These are phyloP conservation scores for Fraxinus anomala DNA, from an alignment of 257 asterid species.

Conservation along the genomic window DNA sequence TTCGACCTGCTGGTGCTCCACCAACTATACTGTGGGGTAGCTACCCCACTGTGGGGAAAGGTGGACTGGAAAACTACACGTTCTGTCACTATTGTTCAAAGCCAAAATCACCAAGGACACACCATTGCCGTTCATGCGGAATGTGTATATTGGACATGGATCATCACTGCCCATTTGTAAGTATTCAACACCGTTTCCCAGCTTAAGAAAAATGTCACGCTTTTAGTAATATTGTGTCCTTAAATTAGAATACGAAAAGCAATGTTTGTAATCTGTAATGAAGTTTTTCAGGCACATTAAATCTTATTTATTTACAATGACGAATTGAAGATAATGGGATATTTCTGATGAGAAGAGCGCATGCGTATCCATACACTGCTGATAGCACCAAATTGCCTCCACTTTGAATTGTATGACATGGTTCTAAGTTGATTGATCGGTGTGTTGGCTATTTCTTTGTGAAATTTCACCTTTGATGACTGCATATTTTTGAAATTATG, in stretches of 20 bases:
- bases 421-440: background rate
- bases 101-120: constrained; percentile 86
- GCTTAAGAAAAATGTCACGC: background rate
- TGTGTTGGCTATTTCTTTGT: constrained; percentile 4
- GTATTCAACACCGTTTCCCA: constrained; percentile 33
- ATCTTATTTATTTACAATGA: background rate
- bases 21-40: constrained; percentile 91
- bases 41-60: constrained; percentile 86
- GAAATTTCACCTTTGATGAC: background rate
- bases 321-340: background rate
- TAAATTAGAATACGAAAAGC: background rate
- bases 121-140: constrained; percentile 94
- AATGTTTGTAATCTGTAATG: background rate
- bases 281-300: constrained; percentile 4
- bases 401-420: constrained; percentile 12
- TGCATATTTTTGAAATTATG: constrained; percentile 13
- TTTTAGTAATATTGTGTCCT: constrained; percentile 8
- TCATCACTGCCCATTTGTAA: constrained; percentile 99
- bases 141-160: constrained; percentile 89
- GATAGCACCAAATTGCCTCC: background rate
- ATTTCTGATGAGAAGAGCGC: constrained; percentile 1
- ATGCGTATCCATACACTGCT: background rate
- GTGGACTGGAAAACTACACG: constrained; percentile 80
- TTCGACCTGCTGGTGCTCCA: constrained; percentile 75
- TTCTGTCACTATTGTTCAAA: constrained; percentile 78